Percentiles rank a stretch among this genome's conserved stretches.
phyloP scores from a whole-genome alignment of 306 rosid species.

The Vigna nakashimae region DNA sequence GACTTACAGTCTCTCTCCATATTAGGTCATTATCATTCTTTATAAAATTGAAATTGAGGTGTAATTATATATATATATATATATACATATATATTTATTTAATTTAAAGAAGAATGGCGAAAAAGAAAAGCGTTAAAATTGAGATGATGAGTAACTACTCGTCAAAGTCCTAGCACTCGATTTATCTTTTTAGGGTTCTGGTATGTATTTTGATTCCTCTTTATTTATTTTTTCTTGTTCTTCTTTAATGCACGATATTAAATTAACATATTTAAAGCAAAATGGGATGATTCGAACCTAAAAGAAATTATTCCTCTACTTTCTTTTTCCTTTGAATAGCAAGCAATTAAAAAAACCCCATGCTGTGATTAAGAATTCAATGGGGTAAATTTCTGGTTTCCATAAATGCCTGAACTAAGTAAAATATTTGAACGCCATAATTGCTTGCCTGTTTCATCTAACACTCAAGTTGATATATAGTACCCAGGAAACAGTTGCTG shows the following conservation, averaged over 20 bases:
- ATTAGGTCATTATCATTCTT: constrained; percentile 32
- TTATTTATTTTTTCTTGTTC: no score
- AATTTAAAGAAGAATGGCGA: constrained; percentile 28
- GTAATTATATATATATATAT: background rate
- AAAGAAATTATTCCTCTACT: constrained; percentile 10
- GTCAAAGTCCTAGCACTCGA: constrained; percentile 18
- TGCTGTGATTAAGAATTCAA: constrained; percentile 32
- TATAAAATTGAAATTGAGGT: background rate
- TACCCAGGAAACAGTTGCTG: constrained; percentile 37
- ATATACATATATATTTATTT: constrained; percentile 1
- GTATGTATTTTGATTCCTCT: constrained; percentile 4
- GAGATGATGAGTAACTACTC: constrained; percentile 27
- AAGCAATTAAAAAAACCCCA: constrained; percentile 34
- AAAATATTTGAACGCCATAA: constrained; percentile 44
- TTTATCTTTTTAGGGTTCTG: constrained; percentile 21
- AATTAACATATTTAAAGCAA: constrained; percentile 32
- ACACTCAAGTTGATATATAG: constrained; percentile 28
- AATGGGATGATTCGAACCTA: constrained; percentile 8
- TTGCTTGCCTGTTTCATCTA: constrained; percentile 41
- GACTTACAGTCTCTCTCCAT: constrained; percentile 13
- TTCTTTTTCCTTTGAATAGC: background rate
- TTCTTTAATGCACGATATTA: background rate
- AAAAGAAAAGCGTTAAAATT: constrained; percentile 25
- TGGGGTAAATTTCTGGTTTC: constrained; percentile 30
- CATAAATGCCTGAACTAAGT: constrained; percentile 35